These are phyloP conservation scores for Coniochaeta prunicola DNA, from an alignment of 2,329 filamentous ascomycete genomes.

Conservation along the genomic window DNA sequence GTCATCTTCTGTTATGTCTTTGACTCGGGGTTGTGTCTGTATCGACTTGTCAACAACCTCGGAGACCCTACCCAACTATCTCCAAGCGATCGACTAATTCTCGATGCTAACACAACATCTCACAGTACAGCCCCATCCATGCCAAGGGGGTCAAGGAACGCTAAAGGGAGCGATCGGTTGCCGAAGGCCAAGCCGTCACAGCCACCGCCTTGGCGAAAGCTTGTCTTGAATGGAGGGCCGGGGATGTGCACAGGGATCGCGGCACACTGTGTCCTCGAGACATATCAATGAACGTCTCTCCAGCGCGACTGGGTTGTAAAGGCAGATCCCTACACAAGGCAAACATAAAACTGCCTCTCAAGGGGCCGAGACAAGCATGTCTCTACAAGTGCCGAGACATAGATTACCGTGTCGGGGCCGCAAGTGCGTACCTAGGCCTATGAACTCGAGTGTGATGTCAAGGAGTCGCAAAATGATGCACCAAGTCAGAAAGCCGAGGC, in stretches of 20 bases:
- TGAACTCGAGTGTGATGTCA: too few relatives aligned
- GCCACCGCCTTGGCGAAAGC: conserved; percentile 15
- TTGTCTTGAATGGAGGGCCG: conserved; percentile 6
- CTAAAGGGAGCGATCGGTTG: neutral
- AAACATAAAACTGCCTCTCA: too few relatives aligned
- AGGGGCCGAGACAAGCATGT: too few relatives aligned
- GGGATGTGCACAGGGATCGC: neutral
- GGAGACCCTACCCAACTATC: neutral
- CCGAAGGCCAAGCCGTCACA: conserved; percentile 2
- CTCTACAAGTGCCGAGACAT: too few relatives aligned
- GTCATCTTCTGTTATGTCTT: neutral
- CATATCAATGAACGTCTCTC: too few relatives aligned
- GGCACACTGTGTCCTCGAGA: too few relatives aligned
- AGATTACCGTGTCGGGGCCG: too few relatives aligned
- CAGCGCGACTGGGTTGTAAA: too few relatives aligned
- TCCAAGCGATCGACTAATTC: neutral
- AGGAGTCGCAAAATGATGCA: too few relatives aligned
- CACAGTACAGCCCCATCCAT: neutral
- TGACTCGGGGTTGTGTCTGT: neutral
- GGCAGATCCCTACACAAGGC: too few relatives aligned
- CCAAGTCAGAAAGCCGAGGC: too few relatives aligned
- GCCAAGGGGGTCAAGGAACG: neutral
- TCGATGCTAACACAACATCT: neutral
- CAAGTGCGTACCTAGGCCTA: too few relatives aligned
- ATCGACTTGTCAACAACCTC: neutral